Conservation (phyloP, 495 filamentous ascomycete genomes). For the Xylaria scruposa region DNA sequence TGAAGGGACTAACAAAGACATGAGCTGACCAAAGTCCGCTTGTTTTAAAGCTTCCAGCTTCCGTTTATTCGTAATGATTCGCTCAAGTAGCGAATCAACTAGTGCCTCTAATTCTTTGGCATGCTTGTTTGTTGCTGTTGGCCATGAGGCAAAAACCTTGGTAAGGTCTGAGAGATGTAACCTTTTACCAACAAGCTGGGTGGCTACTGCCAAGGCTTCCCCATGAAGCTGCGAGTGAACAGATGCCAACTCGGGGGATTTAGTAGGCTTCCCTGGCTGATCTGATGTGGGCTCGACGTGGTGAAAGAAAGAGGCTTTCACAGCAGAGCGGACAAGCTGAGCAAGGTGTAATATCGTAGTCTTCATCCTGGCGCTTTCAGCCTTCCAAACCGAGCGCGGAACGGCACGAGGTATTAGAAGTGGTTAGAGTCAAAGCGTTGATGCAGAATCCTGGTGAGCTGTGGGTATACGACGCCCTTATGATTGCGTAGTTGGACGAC, state of each 20-base stretch:
- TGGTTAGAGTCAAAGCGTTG: conserved; percentile 20
- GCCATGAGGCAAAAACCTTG: conserved; percentile 37
- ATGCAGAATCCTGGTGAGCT: conserved; percentile 14
- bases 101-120: conserved; percentile 28
- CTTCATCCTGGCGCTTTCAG: conserved; percentile 28
- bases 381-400: not conserved
- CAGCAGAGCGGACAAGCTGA: conserved; percentile 24
- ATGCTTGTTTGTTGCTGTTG: conserved; percentile 33
- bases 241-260: not conserved
- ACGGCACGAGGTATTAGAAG: not conserved
- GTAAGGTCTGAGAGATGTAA: conserved; percentile 39
- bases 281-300: conserved; percentile 16
- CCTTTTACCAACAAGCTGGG: conserved; percentile 33
- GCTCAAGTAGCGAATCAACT: conserved; percentile 33
- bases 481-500: not conserved
- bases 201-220: conserved; percentile 32
- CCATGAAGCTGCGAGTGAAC: conserved; percentile 26
- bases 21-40: conserved; percentile 38
- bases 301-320: conserved; percentile 29
- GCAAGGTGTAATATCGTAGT: conserved; percentile 30
- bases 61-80: conserved; percentile 35
- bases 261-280: not conserved
- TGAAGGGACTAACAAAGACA: conserved; percentile 34
- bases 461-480: conserved; percentile 10
- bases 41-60: conserved; percentile 40